phyloP scores from a whole-genome alignment of 2,329 filamentous ascomycete species.

The Diaporthe sp. region DNA sequence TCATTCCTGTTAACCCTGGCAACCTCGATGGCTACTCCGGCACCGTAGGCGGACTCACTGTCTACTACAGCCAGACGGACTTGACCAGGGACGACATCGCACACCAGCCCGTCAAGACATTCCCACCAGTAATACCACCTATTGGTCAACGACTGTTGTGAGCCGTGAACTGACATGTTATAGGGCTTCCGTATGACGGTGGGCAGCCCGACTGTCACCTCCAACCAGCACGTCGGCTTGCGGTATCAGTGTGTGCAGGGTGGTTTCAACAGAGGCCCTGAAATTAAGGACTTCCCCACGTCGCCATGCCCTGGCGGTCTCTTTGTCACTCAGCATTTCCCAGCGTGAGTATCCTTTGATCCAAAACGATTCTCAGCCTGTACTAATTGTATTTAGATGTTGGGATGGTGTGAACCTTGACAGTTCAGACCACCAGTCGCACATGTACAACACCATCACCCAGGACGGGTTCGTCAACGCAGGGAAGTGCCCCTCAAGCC shows the following conservation, averaged over 20 bases:
- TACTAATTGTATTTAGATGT: constrained; percentile 52
- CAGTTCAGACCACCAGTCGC: constrained; percentile 59
- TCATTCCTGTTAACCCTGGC: constrained; percentile 46
- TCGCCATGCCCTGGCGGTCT: constrained; percentile 58
- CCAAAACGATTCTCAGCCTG: constrained; percentile 53
- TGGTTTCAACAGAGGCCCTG: constrained; percentile 46
- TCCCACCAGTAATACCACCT: constrained; percentile 46
- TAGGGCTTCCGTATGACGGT: constrained; percentile 58
- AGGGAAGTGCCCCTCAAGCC: constrained; percentile 45
- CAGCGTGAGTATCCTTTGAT: constrained; percentile 57
- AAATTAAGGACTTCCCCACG: constrained; percentile 48
- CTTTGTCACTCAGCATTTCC: constrained; percentile 39
- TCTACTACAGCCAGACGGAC: constrained; percentile 57
- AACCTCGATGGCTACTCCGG: constrained; percentile 45
- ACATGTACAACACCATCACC: constrained; percentile 47
- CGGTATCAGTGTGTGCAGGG: constrained; percentile 50
- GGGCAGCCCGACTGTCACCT: constrained; percentile 45
- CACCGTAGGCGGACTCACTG: constrained; percentile 54
- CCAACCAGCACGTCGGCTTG: constrained; percentile 43
- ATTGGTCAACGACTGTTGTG: neutral
- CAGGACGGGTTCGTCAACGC: constrained; percentile 45
- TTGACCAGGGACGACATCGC: constrained; percentile 54
- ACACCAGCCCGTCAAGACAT: constrained; percentile 52
- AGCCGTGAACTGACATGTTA: constrained; percentile 32
- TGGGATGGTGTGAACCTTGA: constrained; percentile 73